Conservation (phyloP, 2,329 filamentous ascomycete species). For the Colletotrichum agaves region DNA sequence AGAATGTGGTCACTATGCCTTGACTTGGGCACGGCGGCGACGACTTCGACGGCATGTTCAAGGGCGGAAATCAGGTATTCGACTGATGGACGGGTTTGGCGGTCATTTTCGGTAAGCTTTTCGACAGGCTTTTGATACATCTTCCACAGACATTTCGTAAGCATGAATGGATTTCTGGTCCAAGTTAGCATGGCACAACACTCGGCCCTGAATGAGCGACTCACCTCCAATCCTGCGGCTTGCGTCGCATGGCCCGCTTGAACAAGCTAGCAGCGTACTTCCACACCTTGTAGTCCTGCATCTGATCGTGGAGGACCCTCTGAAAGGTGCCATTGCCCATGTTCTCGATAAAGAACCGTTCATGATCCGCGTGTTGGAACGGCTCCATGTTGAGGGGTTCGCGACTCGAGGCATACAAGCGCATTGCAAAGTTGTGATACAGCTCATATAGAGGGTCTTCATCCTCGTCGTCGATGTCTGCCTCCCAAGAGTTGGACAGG, state of each 20-base stretch:
- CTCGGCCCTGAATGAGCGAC: slow-evolving; percentile 39
- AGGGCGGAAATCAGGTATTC: slow-evolving; percentile 59
- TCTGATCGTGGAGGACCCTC: slow-evolving; percentile 63
- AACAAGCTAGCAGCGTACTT: slow-evolving; percentile 69
- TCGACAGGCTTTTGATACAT: slow-evolving; percentile 65
- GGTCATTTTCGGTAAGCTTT: slow-evolving; percentile 56
- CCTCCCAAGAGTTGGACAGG: slow-evolving; percentile 63
- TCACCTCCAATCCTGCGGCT: slow-evolving; percentile 67
- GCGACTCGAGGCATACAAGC: slow-evolving; percentile 70
- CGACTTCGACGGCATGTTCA: slow-evolving; percentile 62
- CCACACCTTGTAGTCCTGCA: slow-evolving; percentile 70
- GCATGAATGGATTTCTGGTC: slow-evolving; percentile 67
- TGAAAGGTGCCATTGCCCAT: slow-evolving; percentile 62
- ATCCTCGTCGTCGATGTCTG: slow-evolving; percentile 56
- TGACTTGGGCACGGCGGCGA: slow-evolving; percentile 63
- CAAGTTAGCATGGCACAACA: slow-evolving; percentile 40
- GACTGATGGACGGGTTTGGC: slow-evolving; percentile 50
- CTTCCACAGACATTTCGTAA: slow-evolving; percentile 72
- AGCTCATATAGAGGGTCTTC: slow-evolving; percentile 67
- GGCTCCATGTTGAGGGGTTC: slow-evolving; percentile 73
- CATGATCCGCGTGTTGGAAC: slow-evolving; percentile 66
- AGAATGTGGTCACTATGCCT: slow-evolving; percentile 79
- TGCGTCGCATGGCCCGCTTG: slow-evolving; percentile 64
- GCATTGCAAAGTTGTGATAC: slow-evolving; percentile 70
- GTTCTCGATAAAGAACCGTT: slow-evolving; percentile 66